phyloP scores from a whole-genome alignment of 2,329 filamentous ascomycete species.

The Corniculantispora saksenae region DNA sequence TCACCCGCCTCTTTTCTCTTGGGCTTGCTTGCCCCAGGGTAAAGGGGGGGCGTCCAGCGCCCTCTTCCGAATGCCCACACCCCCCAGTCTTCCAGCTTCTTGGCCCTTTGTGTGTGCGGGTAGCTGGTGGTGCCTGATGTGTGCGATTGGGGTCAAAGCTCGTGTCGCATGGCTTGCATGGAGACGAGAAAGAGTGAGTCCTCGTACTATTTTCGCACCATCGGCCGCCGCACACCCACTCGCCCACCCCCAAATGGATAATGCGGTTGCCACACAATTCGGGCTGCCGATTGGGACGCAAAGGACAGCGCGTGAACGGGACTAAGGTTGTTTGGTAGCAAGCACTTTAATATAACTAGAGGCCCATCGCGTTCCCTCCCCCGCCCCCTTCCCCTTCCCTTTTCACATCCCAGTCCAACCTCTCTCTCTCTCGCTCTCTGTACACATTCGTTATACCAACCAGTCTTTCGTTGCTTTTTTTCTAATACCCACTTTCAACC shows the following conservation, averaged over 20 bases:
- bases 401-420: conserved; percentile 19
- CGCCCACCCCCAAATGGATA: no score
- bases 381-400: background rate
- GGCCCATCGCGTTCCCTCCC: background rate
- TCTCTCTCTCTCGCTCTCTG: background rate
- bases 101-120: no score
- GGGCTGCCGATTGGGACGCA: background rate
- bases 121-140: background rate
- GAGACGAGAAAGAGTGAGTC: background rate
- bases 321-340: background rate
- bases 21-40: background rate
- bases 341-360: background rate
- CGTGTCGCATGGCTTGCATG: background rate
- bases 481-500: conserved; percentile 15
- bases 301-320: background rate
- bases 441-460: conserved; percentile 17
- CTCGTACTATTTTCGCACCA: background rate
- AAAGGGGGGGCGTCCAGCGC: background rate
- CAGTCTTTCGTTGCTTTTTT: conserved; percentile 4
- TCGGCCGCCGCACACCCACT: background rate
- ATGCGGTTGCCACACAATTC: background rate
- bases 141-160: background rate
- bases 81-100: no score
- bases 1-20: background rate
- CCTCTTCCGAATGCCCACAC: no score